Evolutionary conservation across 306 rosid genomes (phyloP).

Genomic region (Medicago lupulina): DNA sequence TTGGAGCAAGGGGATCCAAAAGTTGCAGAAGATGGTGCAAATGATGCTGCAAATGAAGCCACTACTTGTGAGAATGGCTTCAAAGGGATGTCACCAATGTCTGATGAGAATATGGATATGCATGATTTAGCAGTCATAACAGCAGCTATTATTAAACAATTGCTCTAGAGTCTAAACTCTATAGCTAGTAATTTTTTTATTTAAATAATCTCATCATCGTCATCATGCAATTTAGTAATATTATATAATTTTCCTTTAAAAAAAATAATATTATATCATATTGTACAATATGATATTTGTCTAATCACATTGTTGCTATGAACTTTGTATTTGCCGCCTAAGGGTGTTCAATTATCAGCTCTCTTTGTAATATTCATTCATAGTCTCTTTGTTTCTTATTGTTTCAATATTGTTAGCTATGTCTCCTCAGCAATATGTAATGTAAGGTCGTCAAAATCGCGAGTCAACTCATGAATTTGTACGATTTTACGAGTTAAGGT

Average conservation of each 20-base stretch:
- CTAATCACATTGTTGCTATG: neutral
- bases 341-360: neutral
- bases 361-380: too few relatives aligned
- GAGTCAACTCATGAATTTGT: too few relatives aligned
- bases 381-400: too few relatives aligned
- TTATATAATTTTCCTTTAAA: too few relatives aligned
- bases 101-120: conserved; percentile 34
- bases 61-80: conserved; percentile 45
- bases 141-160: conserved; percentile 46
- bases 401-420: too few relatives aligned
- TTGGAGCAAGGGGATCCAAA: conserved; percentile 47
- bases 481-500: too few relatives aligned
- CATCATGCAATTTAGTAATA: neutral
- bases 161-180: conserved; percentile 39
- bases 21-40: conserved; percentile 48
- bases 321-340: neutral
- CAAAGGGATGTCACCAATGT: conserved; percentile 46
- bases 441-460: too few relatives aligned
- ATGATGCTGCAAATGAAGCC: conserved; percentile 48
- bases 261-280: neutral
- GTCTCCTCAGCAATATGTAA: too few relatives aligned
- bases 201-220: neutral
- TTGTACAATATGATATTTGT: neutral
- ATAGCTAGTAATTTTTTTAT: neutral
- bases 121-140: conserved; percentile 41